Percentiles rank a stretch among this genome's conserved stretches.
Evolutionary conservation across 2,329 filamentous ascomycete species (phyloP).

Genomic region (Pestalotiopsis sp.): DNA sequence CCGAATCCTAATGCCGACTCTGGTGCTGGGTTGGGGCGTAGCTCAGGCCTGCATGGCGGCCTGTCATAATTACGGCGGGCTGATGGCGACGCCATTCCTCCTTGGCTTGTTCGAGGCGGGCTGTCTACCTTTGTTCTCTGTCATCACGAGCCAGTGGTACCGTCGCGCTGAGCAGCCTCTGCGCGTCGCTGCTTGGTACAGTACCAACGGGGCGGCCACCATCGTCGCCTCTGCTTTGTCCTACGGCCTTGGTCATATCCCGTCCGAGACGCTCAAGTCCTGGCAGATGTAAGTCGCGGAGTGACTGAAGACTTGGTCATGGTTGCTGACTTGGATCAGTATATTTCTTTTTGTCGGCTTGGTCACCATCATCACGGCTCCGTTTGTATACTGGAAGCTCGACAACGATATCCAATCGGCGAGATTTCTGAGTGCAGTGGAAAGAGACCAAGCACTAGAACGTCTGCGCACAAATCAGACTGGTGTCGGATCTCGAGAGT

Average conservation of each 20-base stretch:
- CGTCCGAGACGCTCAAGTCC: slow-evolving; percentile 29
- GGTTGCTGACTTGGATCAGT: slow-evolving; percentile 19
- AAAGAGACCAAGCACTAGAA: slow-evolving; percentile 68
- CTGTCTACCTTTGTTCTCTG: slow-evolving; percentile 56
- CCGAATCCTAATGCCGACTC: slow-evolving; percentile 13
- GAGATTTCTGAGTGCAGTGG: slow-evolving; percentile 62
- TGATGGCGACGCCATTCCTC: slow-evolving; percentile 50
- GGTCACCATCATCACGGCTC: slow-evolving; percentile 59
- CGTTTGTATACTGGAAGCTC: slow-evolving; percentile 61
- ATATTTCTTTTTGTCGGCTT: slow-evolving; percentile 66
- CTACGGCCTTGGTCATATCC: slow-evolving; percentile 59
- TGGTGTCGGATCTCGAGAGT: slow-evolving; percentile 70
- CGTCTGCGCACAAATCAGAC: slow-evolving; percentile 73
- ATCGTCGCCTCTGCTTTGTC: slow-evolving; percentile 59
- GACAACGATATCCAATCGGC: slow-evolving; percentile 61
- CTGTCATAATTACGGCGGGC: slow-evolving; percentile 47
- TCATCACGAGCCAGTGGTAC: slow-evolving; percentile 66
- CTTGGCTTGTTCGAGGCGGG: slow-evolving; percentile 55
- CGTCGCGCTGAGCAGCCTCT: slow-evolving; percentile 64
- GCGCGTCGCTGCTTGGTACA: slow-evolving; percentile 68
- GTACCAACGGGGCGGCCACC: slow-evolving; percentile 60
- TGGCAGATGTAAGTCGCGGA: slow-evolving; percentile 41
- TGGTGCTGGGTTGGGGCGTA: slow-evolving; percentile 44
- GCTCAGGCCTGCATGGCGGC: slow-evolving; percentile 50
- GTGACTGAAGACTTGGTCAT: not conserved